phyloP scores from a whole-genome alignment of 306 rosid genomes.

The Prunus fruticosa region DNA sequence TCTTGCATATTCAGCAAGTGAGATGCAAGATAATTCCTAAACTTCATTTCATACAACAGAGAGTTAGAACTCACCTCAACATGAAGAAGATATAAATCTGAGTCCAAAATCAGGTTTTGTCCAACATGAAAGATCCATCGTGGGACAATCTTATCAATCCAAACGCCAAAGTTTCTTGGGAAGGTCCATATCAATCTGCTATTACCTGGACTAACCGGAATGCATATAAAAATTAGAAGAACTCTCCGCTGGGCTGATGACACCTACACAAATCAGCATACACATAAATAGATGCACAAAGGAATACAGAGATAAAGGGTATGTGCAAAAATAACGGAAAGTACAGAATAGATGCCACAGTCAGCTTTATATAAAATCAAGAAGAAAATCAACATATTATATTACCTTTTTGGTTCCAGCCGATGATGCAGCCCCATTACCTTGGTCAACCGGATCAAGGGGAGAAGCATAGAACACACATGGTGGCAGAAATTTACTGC shows the following conservation, averaged over 20 bases:
- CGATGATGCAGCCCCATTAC: slow-evolving; percentile 40
- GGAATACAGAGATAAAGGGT: not conserved
- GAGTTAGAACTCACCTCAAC: slow-evolving; percentile 61
- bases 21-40: slow-evolving; percentile 5
- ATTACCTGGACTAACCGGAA: slow-evolving; percentile 90
- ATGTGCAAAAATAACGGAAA: not conserved
- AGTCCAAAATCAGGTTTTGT: slow-evolving; percentile 81
- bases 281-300: slow-evolving; percentile 10
- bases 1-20: not conserved
- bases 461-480: slow-evolving; percentile 56
- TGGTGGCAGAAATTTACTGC: slow-evolving; percentile 62
- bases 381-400: not conserved
- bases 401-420: slow-evolving; percentile 50
- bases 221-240: slow-evolving; percentile 56
- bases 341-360: not conserved
- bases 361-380: not conserved
- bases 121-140: slow-evolving; percentile 88
- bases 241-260: slow-evolving; percentile 33
- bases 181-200: slow-evolving; percentile 91
- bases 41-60: too few relatives aligned
- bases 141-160: slow-evolving; percentile 76
- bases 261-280: slow-evolving; percentile 40
- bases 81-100: slow-evolving; percentile 93
- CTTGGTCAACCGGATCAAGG: slow-evolving; percentile 29
- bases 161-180: slow-evolving; percentile 74